A percentile compares a stretch with the other conserved stretches of the same genome.
Evolutionary conservation across 345 rosid genomes (phyloP).

Genomic region (Eucalyptus victrix): DNA sequence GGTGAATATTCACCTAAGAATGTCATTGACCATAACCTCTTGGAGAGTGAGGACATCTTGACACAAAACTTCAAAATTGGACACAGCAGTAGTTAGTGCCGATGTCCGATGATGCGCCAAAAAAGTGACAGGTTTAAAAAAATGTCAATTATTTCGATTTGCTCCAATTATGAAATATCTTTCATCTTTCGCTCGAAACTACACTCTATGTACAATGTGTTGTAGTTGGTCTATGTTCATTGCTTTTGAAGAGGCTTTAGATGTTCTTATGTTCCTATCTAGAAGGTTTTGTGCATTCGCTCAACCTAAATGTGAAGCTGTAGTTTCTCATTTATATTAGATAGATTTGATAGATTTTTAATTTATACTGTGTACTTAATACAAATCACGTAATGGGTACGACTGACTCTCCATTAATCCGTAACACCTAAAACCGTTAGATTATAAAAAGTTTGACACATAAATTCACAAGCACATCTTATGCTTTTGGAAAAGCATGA

Average conservation of each 20-base stretch:
- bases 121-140: not conserved
- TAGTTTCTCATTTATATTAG: not conserved
- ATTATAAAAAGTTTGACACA: no score
- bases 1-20: not conserved
- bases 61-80: not conserved
- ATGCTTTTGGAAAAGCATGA: not conserved
- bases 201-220: not conserved
- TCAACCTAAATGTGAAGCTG: not conserved
- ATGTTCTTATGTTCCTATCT: not conserved
- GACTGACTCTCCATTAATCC: not conserved
- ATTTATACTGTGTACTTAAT: not conserved
- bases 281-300: not conserved
- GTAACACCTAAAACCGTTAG: not conserved
- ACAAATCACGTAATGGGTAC: not conserved
- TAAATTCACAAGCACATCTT: not conserved
- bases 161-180: not conserved
- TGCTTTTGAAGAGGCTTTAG: not conserved
- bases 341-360: no score
- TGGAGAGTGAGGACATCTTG: not conserved
- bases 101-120: not conserved
- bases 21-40: not conserved
- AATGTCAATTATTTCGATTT: not conserved
- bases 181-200: not conserved
- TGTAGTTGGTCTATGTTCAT: not conserved
- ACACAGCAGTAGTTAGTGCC: fast-evolving